Percentiles rank a stretch among this genome's conserved stretches.
Evolutionary conservation across 352 stramenopile genomes (phyloP).

Genomic region (Globisporangium nunn): DNA sequence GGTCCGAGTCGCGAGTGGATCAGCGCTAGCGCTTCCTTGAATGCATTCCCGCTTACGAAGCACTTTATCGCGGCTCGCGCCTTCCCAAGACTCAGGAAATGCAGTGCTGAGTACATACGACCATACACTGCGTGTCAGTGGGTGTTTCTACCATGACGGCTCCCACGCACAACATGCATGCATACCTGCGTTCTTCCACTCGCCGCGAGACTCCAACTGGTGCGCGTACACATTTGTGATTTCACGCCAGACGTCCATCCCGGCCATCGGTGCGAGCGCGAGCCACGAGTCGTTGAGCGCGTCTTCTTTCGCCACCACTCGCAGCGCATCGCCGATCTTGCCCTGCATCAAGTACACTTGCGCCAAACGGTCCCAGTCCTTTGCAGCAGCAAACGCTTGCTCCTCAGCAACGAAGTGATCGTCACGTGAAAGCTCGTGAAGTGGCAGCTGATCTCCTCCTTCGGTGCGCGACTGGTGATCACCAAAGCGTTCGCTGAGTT

Average conservation of each 20-base stretch:
- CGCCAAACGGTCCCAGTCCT: slow-evolving; percentile 47
- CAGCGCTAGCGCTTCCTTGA: slow-evolving; percentile 52
- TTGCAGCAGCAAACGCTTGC: slow-evolving; percentile 17
- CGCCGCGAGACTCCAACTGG: slow-evolving; percentile 35
- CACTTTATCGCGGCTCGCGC: slow-evolving; percentile 37
- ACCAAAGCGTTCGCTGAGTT: background rate
- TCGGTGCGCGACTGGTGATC: background rate
- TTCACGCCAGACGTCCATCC: slow-evolving; percentile 64
- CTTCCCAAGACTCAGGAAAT: slow-evolving; percentile 57
- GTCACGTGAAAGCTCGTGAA: background rate
- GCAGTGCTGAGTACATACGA: slow-evolving; percentile 25
- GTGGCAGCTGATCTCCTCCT: background rate
- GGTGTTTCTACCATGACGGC: background rate
- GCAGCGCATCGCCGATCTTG: slow-evolving; percentile 45
- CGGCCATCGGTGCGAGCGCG: slow-evolving; percentile 65
- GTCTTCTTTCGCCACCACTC: slow-evolving; percentile 42
- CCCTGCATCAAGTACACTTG: slow-evolving; percentile 45
- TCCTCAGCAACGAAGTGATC: slow-evolving; percentile 14
- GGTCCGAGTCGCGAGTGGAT: slow-evolving; percentile 33
- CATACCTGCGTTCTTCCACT: slow-evolving; percentile 41
- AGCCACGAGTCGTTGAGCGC: slow-evolving; percentile 45
- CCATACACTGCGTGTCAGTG: background rate
- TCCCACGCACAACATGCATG: slow-evolving; percentile 23
- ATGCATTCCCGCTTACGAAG: slow-evolving; percentile 30
- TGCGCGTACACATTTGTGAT: slow-evolving; percentile 52